phyloP scores from a whole-genome alignment of 768 basidiomycete genomes.

The Mycena vulgaris region DNA sequence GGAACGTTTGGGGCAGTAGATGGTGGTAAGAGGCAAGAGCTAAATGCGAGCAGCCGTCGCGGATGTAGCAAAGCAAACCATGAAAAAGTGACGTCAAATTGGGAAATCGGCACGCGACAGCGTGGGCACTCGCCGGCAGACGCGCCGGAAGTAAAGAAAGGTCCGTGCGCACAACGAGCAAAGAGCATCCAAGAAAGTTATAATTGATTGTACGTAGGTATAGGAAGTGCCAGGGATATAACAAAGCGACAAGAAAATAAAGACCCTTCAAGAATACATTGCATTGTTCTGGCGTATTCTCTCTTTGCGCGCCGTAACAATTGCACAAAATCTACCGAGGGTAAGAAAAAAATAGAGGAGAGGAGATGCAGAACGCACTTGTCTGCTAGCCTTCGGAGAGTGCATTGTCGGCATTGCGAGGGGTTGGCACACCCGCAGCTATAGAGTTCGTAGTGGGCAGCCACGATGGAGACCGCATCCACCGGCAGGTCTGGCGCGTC shows the following conservation, averaged over 20 bases:
- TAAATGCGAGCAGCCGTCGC: slow-evolving; percentile 9
- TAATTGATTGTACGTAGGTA: not conserved
- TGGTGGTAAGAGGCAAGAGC: slow-evolving; percentile 3
- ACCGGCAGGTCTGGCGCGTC: not conserved
- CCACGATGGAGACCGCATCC: not conserved
- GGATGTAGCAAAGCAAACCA: not conserved
- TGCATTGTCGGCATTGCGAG: slow-evolving; percentile 19
- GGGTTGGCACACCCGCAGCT: slow-evolving; percentile 29
- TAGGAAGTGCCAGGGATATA: not conserved
- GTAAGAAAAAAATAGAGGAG: not conserved
- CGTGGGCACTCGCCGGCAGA: not conserved
- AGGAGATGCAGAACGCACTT: slow-evolving; percentile 15
- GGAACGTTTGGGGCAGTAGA: not conserved
- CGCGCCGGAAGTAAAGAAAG: not conserved
- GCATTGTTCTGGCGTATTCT: slow-evolving; percentile 7
- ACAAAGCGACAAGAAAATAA: not conserved
- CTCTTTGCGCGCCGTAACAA: slow-evolving; percentile 31
- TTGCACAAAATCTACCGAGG: slow-evolving; percentile 27
- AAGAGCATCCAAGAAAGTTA: not conserved
- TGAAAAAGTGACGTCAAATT: slow-evolving; percentile 9
- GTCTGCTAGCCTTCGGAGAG: slow-evolving; percentile 22
- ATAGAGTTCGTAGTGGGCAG: slow-evolving; percentile 4
- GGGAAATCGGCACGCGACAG: slow-evolving; percentile 6
- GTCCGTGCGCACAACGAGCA: not conserved
- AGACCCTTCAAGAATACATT: slow-evolving; percentile 2